Evolutionary conservation across 2,329 filamentous ascomycete genomes (phyloP).

Genomic region (Penicillium digitatum): DNA sequence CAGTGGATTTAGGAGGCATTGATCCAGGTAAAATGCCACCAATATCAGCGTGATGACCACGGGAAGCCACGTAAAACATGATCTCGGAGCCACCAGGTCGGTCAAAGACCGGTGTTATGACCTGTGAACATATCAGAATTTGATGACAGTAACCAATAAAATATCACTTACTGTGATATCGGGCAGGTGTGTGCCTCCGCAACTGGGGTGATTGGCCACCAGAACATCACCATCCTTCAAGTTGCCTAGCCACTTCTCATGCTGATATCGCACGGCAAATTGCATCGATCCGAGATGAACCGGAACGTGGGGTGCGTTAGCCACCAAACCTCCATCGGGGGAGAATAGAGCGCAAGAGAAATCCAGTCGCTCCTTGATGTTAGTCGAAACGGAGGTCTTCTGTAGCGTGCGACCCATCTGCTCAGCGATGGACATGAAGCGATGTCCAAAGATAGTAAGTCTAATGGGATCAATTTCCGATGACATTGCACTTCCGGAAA

Average conservation of each 20-base stretch:
- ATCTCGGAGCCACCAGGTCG: slow-evolving; percentile 60
- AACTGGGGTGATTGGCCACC: slow-evolving; percentile 80
- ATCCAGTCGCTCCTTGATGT: slow-evolving; percentile 81
- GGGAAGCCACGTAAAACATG: slow-evolving; percentile 75
- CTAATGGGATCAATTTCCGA: slow-evolving; percentile 49
- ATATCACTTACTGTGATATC: slow-evolving; percentile 65
- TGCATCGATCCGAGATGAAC: slow-evolving; percentile 81
- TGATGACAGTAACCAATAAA: background rate
- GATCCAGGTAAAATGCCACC: slow-evolving; percentile 77
- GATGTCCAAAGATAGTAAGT: slow-evolving; percentile 53
- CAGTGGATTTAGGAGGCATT: slow-evolving; percentile 63
- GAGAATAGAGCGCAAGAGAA: slow-evolving; percentile 82
- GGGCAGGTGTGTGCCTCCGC: slow-evolving; percentile 76
- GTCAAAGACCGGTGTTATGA: slow-evolving; percentile 74
- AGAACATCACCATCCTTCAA: slow-evolving; percentile 76
- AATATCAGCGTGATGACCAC: slow-evolving; percentile 80
- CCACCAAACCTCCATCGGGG: slow-evolving; percentile 66
- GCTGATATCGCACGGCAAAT: slow-evolving; percentile 75
- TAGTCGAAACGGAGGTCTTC: slow-evolving; percentile 56
- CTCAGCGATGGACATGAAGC: slow-evolving; percentile 58
- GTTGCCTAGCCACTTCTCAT: slow-evolving; percentile 74
- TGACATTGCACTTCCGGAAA: slow-evolving; percentile 13
- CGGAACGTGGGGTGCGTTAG: slow-evolving; percentile 68
- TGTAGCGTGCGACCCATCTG: slow-evolving; percentile 57
- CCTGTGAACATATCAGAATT: slow-evolving; percentile 14